Evolutionary conservation across 495 filamentous ascomycete species (phyloP).

Genomic region (Podospora appendiculata): DNA sequence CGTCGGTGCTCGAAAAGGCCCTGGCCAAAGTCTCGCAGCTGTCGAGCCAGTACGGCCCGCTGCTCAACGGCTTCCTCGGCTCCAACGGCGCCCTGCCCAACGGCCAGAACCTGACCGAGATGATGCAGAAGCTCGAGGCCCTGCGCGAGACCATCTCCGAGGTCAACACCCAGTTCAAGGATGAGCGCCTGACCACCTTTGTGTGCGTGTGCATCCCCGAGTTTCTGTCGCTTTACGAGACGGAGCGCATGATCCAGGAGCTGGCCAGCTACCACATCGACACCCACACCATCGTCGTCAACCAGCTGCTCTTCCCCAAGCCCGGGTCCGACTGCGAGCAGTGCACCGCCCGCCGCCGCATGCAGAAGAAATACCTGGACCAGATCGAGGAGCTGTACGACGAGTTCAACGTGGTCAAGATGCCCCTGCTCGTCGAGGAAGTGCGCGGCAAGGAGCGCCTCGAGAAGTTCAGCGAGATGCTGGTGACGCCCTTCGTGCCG

Average conservation of each 20-base stretch:
- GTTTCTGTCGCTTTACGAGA: conserved; percentile 96
- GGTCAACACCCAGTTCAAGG: conserved; percentile 97
- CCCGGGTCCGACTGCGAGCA: conserved; percentile 83
- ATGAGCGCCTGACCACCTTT: conserved; percentile 91
- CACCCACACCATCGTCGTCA: conserved; percentile 95
- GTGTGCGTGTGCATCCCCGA: conserved; percentile 98
- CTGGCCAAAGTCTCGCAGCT: conserved; percentile 93
- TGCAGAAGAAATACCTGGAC: conserved; percentile 99
- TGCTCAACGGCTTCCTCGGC: conserved; percentile 89
- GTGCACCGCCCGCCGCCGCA: conserved; percentile 88
- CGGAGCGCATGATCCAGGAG: conserved; percentile 99
- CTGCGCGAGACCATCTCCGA: conserved; percentile 88
- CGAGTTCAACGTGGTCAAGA: conserved; percentile 98
- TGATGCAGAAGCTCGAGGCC: conserved; percentile 89
- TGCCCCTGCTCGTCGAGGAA: conserved; percentile 92
- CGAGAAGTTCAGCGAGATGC: conserved; percentile 90
- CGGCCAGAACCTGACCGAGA: conserved; percentile 81
- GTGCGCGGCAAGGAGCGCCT: conserved; percentile 90
- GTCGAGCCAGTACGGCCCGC: conserved; percentile 87
- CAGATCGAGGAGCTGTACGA: conserved; percentile 99
- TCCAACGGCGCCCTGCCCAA: conserved; percentile 74
- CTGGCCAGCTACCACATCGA: conserved; percentile 89
- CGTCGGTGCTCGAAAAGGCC: conserved; percentile 95
- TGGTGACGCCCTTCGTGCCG: conserved; percentile 75
- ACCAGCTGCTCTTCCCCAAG: conserved; percentile 92